Evolutionary conservation across 1,139 yeast genomes (phyloP), one percentile per base, ranked within the genome.

Genomic region (Candida tetrigidarum): DNA sequence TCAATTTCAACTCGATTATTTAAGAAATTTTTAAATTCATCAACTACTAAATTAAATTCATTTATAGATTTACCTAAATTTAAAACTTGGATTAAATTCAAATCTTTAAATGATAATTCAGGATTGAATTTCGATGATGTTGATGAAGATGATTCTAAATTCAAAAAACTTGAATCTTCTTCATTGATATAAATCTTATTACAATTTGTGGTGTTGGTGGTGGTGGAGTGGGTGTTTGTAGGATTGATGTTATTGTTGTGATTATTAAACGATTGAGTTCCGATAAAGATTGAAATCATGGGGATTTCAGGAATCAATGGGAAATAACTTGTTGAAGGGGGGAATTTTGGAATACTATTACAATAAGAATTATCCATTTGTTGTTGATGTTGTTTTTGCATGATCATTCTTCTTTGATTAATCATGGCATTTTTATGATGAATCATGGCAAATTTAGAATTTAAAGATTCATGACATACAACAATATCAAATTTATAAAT

Each of bases 11-110:
- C 64, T 41, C 69, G 62, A 16, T 57, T 59, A 40, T 71, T 64
- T 54, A 83, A 71, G 58, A 74, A 86, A 36, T 64, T 63, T 55
- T 83, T 86, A 59, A 82, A 84, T 56, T 84, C 88, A 3, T 71
- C 69, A 23, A 84, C 83, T 30, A 75, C 63, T 3, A 53, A 44
- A 45, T 77, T 76, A 84, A 90, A 83, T 56, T 86, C 93, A 50
- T 81, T 80, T 44, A 86, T 59, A n/a, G 87, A 72, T 47, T 81
- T 74, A 7, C 91, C 92, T 25, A 84, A 67, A 48, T 78, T 66
- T 8, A 59, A 46, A 58, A 56, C 53, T 18, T 50, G 51, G 26
- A 45, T 50, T 45, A 16, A 45, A 11, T 28, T 19, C 10, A n/a
- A 18, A 25, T 39, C 42, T 25, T 37, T 18, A 16, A 43, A 39